phyloP scores from a whole-genome alignment of 257 asterid genomes.

The Thymus mandschuricus region DNA sequence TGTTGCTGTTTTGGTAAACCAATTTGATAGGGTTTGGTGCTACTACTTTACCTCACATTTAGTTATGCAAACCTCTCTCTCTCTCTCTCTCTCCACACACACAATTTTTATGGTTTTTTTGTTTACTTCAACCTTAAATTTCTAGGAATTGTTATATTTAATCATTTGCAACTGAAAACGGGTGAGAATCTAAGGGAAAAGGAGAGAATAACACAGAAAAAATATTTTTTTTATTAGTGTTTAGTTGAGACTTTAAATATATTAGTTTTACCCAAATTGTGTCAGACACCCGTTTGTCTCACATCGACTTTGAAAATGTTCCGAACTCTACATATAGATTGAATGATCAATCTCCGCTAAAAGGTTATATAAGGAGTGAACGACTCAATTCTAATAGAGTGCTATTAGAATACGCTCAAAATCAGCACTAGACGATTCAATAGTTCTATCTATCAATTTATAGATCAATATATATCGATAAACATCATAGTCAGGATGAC shows the following conservation, averaged over 20 bases:
- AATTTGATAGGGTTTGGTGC: slow-evolving; percentile 43
- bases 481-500: neutral
- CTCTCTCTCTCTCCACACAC: neutral
- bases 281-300: no score
- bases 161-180: neutral
- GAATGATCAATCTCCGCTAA: no score
- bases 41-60: slow-evolving; percentile 41
- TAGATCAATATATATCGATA: neutral
- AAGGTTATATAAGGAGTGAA: no score
- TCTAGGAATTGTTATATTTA: neutral
- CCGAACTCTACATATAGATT: no score
- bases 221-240: neutral
- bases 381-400: no score
- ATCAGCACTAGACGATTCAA: neutral
- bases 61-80: slow-evolving; percentile 15
- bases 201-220: no score
- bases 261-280: no score
- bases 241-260: neutral
- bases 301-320: no score
- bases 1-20: slow-evolving; percentile 57
- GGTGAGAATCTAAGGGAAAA: neutral
- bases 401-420: neutral
- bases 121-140: neutral
- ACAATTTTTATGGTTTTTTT: neutral
- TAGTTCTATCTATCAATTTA: neutral